Evolutionary conservation across 192 early-diverging fungal species (phyloP).

Genomic region (Mortierella hygrophila): DNA sequence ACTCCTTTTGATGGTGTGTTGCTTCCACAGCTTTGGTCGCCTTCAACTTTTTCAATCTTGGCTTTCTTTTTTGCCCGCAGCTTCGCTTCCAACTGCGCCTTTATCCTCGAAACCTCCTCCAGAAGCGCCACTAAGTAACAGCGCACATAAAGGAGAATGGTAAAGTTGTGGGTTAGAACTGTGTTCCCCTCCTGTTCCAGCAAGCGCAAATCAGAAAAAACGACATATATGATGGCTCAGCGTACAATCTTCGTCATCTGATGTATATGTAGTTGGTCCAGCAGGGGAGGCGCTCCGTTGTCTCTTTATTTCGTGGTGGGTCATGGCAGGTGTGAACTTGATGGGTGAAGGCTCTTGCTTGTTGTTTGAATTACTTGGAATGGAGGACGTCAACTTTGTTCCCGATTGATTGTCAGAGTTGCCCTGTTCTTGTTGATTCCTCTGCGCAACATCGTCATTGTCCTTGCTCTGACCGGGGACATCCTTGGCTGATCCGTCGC

Average conservation of each 20-base stretch:
- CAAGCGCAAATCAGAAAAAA: neutral
- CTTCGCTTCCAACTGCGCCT: conserved; percentile 32
- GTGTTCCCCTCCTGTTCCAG: neutral
- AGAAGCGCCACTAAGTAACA: conserved; percentile 15
- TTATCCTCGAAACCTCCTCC: conserved; percentile 31
- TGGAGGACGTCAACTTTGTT: neutral
- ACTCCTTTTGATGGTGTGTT: neutral
- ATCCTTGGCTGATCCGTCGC: neutral
- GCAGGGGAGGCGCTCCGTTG: neutral
- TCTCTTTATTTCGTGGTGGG: neutral
- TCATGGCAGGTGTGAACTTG: neutral
- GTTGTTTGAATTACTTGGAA: neutral
- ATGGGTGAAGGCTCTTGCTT: neutral
- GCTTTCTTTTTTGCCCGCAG: conserved; percentile 18
- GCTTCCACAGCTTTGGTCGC: neutral
- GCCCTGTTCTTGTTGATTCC: neutral
- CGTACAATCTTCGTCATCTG: conserved; percentile 19
- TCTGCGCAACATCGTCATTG: neutral
- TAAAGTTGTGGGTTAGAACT: neutral
- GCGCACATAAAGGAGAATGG: neutral
- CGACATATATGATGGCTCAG: neutral
- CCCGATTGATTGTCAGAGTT: neutral
- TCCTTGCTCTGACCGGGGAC: neutral
- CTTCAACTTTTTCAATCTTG: neutral
- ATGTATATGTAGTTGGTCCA: conserved; percentile 1